Base-by-base conservation (phyloP, 2,329 filamentous ascomycete genomes). In the Alternaria sp. region DNA sequence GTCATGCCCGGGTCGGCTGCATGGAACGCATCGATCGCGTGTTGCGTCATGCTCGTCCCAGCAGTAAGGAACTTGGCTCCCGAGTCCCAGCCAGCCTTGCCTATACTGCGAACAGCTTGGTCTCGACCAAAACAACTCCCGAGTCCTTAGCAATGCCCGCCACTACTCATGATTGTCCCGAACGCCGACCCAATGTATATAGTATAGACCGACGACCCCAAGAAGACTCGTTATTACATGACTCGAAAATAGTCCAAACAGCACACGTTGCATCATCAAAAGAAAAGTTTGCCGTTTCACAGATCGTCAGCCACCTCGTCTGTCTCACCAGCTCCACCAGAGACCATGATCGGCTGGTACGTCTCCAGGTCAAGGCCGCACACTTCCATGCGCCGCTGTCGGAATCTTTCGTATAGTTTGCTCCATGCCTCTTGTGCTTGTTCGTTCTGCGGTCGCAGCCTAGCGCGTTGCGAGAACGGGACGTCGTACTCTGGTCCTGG, bases 401-500 rank as follows among this genome's bases (percentile, higher is more conserved):
- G 79, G 67, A 82, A 85, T 33, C 73, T 69, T 36, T 81, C 80
- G 62, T 84, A 84, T 56, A 84, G 67, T 51, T 73, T 78, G 62
- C 81, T 81, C 82, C 83, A 84, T 28, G 78, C 75, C 69, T 78
- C 79, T 56, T 81, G 75, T 8, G 81, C 80, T 55, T 82, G 77
- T 44, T 77, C 77, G 52, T 81, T 79, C 61, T 72, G 68, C n/a
- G 82, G 82, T 50, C 80, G 70, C 28, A 81, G 72, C 33, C 69
- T 72, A 10, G 78, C 73, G 48, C 78, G 75, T 42, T 77, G 72
- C 2, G 72, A 59, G 66, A 77, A 83, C 1, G 81, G 80, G 6
- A 83, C 75, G 58, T 83, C 81, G 67, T 80, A 82, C 66, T 83
- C 80, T n/a, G 82, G 81, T 10, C 81, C 81, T 9, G 81, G 80